Evolutionary conservation across 768 basidiomycete genomes (phyloP), one percentile per base, ranked within the genome.

Genomic region (Dentipellis sp.): DNA sequence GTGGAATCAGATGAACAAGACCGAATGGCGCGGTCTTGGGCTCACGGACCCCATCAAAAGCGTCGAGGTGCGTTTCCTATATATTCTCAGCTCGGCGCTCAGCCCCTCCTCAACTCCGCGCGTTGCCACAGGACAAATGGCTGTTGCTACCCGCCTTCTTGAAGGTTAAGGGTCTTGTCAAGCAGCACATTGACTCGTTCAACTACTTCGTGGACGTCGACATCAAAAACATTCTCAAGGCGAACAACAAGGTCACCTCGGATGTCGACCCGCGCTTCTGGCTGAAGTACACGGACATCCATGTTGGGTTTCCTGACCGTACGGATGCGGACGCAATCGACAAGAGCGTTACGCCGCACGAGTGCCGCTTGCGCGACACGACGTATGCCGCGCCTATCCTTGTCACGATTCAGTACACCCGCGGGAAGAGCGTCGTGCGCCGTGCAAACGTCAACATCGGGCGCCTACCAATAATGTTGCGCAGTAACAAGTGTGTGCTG

Each of bases 151-250:
- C 97, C 1, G 95, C 94, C 10, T 99, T 98, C 66, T 77, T 99
- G 52, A 89, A 94, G 72, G 91, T 97, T 59, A 99, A 99, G 66
- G 97, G 97, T 57, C 84, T 99, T 12, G 97, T 99, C 59, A 98
- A 98, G 74, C 97, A 98, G 67, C 97, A 99, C 67, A 90, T 97
- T 63, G 97, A 97, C 70, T 97, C 93, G 8, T 98, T 93, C 83
- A 97, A 97, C 74, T 94, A 95, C 71, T 98, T 99, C 66, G 93
- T 97, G 66, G 91, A 97, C 64, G 86, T 89, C 45, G 97, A 98
- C 67, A 89, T 99, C 67, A 94, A 94, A 70, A 95, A 94, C 63
- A 97, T 99, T 64, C 84, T 98, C 57, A 88, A 84, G 62, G 92
- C 92, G 6, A 94, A 95, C 68, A 86, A 84, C 73, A 91, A 92